Conservation (phyloP, 306 rosid species). For the Psophocarpus tetragonolobus region DNA sequence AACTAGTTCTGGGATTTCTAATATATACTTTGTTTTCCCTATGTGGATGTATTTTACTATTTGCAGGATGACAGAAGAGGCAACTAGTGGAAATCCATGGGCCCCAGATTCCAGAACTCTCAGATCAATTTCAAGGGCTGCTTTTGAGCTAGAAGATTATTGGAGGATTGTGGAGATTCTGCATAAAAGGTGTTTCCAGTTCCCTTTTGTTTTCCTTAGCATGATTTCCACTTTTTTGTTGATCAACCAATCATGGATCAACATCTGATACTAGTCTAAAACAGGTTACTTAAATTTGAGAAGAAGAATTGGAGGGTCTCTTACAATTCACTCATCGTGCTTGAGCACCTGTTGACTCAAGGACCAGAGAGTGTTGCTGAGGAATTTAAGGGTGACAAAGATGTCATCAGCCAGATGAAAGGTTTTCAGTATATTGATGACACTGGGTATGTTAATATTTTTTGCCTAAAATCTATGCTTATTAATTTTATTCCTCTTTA, state of each 20-base stretch:
- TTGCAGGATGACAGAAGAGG: slow-evolving; percentile 84
- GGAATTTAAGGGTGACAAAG: slow-evolving; percentile 72
- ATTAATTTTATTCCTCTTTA: background rate
- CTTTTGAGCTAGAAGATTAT: slow-evolving; percentile 93
- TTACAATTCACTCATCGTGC: slow-evolving; percentile 71
- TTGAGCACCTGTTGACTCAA: slow-evolving; percentile 84
- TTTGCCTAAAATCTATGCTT: background rate
- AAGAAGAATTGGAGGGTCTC: slow-evolving; percentile 83
- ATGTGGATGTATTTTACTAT: background rate
- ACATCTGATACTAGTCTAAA: slow-evolving; percentile 2
- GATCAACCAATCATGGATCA: background rate
- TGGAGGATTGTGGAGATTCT: slow-evolving; percentile 65
- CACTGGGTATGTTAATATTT: slow-evolving; percentile 49
- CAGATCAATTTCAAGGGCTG: slow-evolving; percentile 85
- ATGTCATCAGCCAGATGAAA: slow-evolving; percentile 59
- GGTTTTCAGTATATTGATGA: slow-evolving; percentile 73
- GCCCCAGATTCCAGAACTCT: slow-evolving; percentile 67
- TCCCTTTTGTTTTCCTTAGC: background rate
- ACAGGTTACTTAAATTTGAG: slow-evolving; percentile 74
- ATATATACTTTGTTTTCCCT: background rate
- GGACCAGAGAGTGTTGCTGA: slow-evolving; percentile 89
- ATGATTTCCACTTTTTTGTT: background rate
- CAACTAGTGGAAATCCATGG: slow-evolving; percentile 73
- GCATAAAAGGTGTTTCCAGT: slow-evolving; percentile 44
- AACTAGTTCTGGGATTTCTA: slow-evolving; percentile 22